A percentile compares a stretch with the other conserved stretches of the same genome.
These are phyloP conservation scores for Pythium apleroticum DNA, from an alignment of 352 stramenopile species.

Conservation along the genomic window DNA sequence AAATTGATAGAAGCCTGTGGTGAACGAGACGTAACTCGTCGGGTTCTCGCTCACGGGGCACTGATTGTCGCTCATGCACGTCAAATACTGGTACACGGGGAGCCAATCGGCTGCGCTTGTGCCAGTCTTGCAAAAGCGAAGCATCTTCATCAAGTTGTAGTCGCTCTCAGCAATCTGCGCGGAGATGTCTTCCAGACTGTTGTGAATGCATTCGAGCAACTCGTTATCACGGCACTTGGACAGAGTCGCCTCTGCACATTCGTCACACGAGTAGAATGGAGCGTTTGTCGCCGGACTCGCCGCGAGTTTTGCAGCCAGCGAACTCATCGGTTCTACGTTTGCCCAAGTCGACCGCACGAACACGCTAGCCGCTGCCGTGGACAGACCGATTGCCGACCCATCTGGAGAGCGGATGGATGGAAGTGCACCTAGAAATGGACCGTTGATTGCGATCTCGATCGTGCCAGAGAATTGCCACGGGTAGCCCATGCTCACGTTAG, in stretches of 20 bases:
- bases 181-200: constrained; percentile 9
- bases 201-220: constrained; percentile 17
- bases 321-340: background rate
- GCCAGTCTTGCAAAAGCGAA: constrained; percentile 1
- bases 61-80: constrained; percentile 14
- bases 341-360: constrained; percentile 3
- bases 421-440: constrained; percentile 4
- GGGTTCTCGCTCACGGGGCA: background rate
- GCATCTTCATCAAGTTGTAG: constrained; percentile 1
- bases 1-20: background rate
- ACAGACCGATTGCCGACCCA: background rate
- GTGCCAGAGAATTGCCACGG: background rate
- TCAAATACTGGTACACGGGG: constrained; percentile 15
- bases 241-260: constrained; percentile 6
- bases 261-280: background rate
- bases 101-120: constrained; percentile 6
- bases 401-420: background rate
- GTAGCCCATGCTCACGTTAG: background rate
- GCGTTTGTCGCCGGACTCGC: background rate
- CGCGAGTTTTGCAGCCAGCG: constrained; percentile 3
- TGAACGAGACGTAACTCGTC: background rate
- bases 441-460: background rate
- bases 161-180: background rate
- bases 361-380: background rate
- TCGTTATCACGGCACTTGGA: background rate